Evolutionary conservation across 2,329 filamentous ascomycete species (phyloP).

Genomic region (Colletotrichum aenigma): DNA sequence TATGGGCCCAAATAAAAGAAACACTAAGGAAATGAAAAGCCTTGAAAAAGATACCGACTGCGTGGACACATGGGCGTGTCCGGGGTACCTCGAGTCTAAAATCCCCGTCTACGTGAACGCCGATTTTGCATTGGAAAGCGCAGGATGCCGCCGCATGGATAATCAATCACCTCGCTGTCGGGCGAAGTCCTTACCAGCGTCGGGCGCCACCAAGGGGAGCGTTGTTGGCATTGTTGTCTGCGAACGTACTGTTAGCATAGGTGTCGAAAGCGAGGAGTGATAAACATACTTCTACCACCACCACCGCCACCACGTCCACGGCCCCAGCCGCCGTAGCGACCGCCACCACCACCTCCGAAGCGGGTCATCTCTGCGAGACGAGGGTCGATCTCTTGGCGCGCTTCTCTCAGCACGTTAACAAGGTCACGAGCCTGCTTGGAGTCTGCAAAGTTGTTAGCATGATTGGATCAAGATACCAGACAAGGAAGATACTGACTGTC

Average conservation of each 20-base stretch:
- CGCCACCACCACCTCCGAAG: constrained; percentile 84
- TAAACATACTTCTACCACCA: constrained; percentile 53
- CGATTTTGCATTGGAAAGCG: constrained; percentile 17
- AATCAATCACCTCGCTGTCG: background rate
- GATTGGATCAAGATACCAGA: background rate
- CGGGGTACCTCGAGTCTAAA: constrained; percentile 11
- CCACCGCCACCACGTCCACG: constrained; percentile 59
- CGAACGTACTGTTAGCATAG: constrained; percentile 29
- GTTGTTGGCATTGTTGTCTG: constrained; percentile 55
- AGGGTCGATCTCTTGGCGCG: constrained; percentile 97
- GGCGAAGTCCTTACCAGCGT: constrained; percentile 47
- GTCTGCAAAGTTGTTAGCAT: constrained; percentile 60
- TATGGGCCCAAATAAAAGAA: background rate
- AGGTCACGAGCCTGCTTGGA: constrained; percentile 97
- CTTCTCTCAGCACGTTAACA: constrained; percentile 88
- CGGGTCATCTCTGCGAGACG: constrained; percentile 94
- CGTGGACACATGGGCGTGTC: background rate
- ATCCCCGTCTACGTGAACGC: constrained; percentile 19
- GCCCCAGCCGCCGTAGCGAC: constrained; percentile 74
- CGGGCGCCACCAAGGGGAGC: constrained; percentile 50
- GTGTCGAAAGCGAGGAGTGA: constrained; percentile 23
- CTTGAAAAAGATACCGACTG: constrained; percentile 10
- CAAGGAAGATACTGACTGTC: constrained; percentile 75
- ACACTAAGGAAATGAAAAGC: background rate
- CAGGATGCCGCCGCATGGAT: constrained; percentile 17